These are phyloP conservation scores for Pyricularia grisea DNA, from an alignment of 2,329 filamentous ascomycete genomes.

Conservation along the genomic window DNA sequence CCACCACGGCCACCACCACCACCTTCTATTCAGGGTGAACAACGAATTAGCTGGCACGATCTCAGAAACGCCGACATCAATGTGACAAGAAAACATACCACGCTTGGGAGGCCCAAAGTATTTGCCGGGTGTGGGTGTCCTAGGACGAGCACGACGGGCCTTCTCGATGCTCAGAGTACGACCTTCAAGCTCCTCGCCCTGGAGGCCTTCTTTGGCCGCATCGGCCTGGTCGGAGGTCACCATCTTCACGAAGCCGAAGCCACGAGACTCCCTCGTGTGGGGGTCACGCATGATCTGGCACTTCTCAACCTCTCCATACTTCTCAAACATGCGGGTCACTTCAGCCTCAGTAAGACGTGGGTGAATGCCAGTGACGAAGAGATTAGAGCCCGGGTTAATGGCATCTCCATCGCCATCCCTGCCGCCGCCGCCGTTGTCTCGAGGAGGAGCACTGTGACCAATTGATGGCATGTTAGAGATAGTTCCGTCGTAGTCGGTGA, in stretches of 20 bases:
- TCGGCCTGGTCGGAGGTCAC: slow-evolving; percentile 89
- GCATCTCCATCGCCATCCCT: slow-evolving; percentile 39
- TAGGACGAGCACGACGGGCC: slow-evolving; percentile 86
- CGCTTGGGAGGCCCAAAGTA: slow-evolving; percentile 98
- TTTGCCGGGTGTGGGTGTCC: slow-evolving; percentile 95
- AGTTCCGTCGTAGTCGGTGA: slow-evolving; percentile 15
- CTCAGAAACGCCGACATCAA: neutral
- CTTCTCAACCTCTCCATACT: slow-evolving; percentile 97
- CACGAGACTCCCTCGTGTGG: slow-evolving; percentile 95
- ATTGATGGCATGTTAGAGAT: slow-evolving; percentile 25
- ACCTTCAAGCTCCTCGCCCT: slow-evolving; percentile 91
- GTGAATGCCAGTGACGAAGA: slow-evolving; percentile 97
- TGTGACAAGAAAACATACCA: slow-evolving; percentile 48
- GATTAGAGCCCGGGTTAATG: slow-evolving; percentile 89
- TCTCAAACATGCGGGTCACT: slow-evolving; percentile 91
- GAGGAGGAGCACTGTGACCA: slow-evolving; percentile 29
- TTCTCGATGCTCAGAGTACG: slow-evolving; percentile 98
- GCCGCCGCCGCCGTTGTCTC: slow-evolving; percentile 48
- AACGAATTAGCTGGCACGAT: too few relatives aligned
- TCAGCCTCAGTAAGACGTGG: slow-evolving; percentile 83
- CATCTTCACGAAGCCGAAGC: slow-evolving; percentile 99
- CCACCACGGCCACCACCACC: slow-evolving; percentile 48
- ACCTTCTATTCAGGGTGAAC: slow-evolving; percentile 15
- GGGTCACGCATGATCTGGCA: slow-evolving; percentile 99
- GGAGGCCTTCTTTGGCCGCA: slow-evolving; percentile 89